Percentiles rank a stretch among this genome's conserved stretches.
These are phyloP conservation scores for Silene coronaria DNA, from an alignment of 179 eudicot species.

Conservation along the genomic window DNA sequence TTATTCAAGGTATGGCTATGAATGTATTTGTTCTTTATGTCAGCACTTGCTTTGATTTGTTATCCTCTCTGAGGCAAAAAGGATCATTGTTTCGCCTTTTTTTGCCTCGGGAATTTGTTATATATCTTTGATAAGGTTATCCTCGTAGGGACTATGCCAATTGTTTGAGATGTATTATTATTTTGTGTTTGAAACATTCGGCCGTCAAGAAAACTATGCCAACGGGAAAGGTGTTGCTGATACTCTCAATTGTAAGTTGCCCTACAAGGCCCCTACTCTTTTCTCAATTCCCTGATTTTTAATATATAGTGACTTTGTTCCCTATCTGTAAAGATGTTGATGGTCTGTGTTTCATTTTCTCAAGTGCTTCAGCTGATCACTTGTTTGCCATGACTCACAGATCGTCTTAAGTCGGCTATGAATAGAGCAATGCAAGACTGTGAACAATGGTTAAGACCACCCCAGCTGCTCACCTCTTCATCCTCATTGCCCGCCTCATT, in stretches of 20 bases:
- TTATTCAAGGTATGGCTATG: slow-evolving; percentile 60
- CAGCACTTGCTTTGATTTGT: slow-evolving; percentile 7
- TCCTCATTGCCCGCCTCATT: slow-evolving; percentile 44
- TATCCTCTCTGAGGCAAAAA: slow-evolving; percentile 8
- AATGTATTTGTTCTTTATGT: slow-evolving; percentile 8
- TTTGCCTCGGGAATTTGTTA: background rate
- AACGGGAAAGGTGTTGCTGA: slow-evolving; percentile 54
- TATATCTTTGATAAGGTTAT: slow-evolving; percentile 14
- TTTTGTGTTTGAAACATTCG: slow-evolving; percentile 72
- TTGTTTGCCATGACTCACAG: slow-evolving; percentile 36
- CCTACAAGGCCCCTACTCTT: background rate
- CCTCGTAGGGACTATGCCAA: slow-evolving; percentile 80
- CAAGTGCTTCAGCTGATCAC: slow-evolving; percentile 13
- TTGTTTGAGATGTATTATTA: slow-evolving; percentile 83
- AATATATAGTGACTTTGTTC: background rate
- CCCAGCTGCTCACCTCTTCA: slow-evolving; percentile 34
- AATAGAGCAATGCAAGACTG: slow-evolving; percentile 68
- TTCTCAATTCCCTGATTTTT: background rate
- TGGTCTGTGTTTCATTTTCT: slow-evolving; percentile 12
- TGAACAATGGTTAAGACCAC: slow-evolving; percentile 71
- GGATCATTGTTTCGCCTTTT: background rate
- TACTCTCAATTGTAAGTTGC: slow-evolving; percentile 55
- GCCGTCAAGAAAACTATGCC: slow-evolving; percentile 48
- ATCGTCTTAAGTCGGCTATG: slow-evolving; percentile 61
- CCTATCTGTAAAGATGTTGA: slow-evolving; percentile 2